phyloP scores from a whole-genome alignment of 257 asterid species.

The Salvia miltiorrhiza region DNA sequence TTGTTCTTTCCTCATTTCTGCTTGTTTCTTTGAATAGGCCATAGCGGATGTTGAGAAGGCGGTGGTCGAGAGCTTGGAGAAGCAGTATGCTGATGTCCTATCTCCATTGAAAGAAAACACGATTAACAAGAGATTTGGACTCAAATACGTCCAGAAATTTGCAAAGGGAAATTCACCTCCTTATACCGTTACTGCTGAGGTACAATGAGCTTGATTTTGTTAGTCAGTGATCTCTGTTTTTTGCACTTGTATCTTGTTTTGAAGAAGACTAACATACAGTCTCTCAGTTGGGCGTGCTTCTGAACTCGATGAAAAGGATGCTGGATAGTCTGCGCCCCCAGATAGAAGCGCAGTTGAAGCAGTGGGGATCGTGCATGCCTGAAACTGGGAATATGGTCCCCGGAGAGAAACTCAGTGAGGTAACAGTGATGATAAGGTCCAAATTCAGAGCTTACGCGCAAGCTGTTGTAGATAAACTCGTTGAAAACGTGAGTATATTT shows the following conservation, averaged over 20 bases:
- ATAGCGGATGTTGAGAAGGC: conserved; percentile 91
- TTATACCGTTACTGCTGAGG: conserved; percentile 66
- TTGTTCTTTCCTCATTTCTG: background rate
- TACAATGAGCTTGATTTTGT: too few relatives aligned
- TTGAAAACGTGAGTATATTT: conserved; percentile 67
- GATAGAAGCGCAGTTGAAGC: conserved; percentile 67
- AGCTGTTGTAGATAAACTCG: conserved; percentile 74
- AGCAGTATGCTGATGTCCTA: conserved; percentile 74
- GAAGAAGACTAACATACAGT: background rate
- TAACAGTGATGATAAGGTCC: conserved; percentile 82
- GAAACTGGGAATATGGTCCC: conserved; percentile 54
- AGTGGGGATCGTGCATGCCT: conserved; percentile 81
- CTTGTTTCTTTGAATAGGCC: conserved; percentile 42
- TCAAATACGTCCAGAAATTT: conserved; percentile 78
- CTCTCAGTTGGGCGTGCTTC: conserved; percentile 73
- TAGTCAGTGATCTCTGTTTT: background rate
- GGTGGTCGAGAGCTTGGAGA: conserved; percentile 79
- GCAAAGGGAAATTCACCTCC: conserved; percentile 60
- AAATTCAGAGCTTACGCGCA: conserved; percentile 81
- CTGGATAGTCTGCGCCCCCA: conserved; percentile 70
- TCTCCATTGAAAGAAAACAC: conserved; percentile 76
- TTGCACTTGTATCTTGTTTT: background rate
- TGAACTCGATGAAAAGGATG: conserved; percentile 91
- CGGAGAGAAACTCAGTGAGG: conserved; percentile 81
- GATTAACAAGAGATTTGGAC: conserved; percentile 73